Evolutionary conservation across 768 basidiomycete genomes (phyloP), one percentile per base, ranked within the genome.

Genomic region (Pulveroboletus ravenelii): DNA sequence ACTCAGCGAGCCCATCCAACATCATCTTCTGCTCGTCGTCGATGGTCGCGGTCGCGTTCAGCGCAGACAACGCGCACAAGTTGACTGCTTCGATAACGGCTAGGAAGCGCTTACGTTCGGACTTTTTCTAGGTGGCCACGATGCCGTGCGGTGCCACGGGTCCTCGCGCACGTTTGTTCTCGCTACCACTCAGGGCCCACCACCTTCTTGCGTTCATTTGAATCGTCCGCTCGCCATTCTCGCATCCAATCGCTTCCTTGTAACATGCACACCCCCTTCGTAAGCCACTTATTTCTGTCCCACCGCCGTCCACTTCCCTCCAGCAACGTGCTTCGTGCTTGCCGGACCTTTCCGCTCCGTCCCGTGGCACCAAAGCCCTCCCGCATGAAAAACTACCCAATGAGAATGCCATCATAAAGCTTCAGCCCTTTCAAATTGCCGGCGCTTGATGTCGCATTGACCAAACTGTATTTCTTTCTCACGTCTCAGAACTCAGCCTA

Each of bases 101-200:
- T n/a, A 44, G 49, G 56, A 65, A 60, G 41, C 39, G 47, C 35
- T 54, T 54, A 54, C 57, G 51, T 51, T 45, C 52, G 35, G 37
- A 39, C 55, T 70, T 66, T 68, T 67, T 61, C 62, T 66, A 41
- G 30, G 5, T 14, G 4, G 18, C 45, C 63, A 53, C 57, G 52
- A 57, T 53, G 52, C 49, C 48, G 50, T 18, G 55, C 63, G 66
- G 68, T 68, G 68, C 44, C 68, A 64, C 40, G 66, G 68, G 66
- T 68, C 68, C 54, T 48, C 14, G 64, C 68, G 68, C 66, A 68
- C 66, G 66, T 68, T 70, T 62, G 66, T 62, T 55, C 56, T 45
- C 52, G 36, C 58, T 51, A 45, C 55, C 54, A 58, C 54, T 62
- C 51, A 41, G 41, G 32, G 23, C 30, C 35, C 15, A 36, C 36